phyloP scores from a whole-genome alignment of 2,329 filamentous ascomycete genomes.

The Paraphoma sp. region DNA sequence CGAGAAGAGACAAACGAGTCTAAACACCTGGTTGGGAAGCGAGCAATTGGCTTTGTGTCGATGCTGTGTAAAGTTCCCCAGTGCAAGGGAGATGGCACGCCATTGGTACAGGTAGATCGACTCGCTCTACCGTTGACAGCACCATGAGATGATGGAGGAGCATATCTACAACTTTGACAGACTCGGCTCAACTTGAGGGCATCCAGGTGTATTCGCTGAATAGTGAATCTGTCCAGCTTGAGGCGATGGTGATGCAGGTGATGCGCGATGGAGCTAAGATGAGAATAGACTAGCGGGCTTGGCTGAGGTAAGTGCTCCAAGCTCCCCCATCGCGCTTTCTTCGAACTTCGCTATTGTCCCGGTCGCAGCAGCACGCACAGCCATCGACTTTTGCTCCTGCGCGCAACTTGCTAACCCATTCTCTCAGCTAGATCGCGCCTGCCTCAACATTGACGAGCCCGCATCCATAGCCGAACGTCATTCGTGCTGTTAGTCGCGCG shows the following conservation, averaged over 20 bases:
- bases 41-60: constrained; percentile 6
- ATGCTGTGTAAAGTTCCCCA: constrained; percentile 5
- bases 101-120: too few species aligned
- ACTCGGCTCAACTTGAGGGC: too few species aligned
- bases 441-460: too few species aligned
- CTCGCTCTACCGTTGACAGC: too few species aligned
- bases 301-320: constrained; percentile 3
- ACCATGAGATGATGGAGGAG: too few species aligned
- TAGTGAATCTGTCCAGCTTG: too few species aligned
- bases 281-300: not conserved
- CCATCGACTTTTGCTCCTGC: constrained; percentile 1
- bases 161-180: too few species aligned
- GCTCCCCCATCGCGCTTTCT: constrained; percentile 2
- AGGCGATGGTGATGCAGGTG: not conserved
- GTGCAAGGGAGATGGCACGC: constrained; percentile 9
- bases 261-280: not conserved
- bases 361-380: constrained; percentile 10
- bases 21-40: not conserved
- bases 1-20: constrained; percentile 1
- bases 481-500: constrained; percentile 5
- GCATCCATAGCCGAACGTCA: not conserved
- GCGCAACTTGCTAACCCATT: not conserved
- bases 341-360: constrained; percentile 10
- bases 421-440: not conserved
- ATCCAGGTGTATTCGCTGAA: too few species aligned